A percentile compares a stretch with the other conserved stretches of the same genome.
Conservation (phyloP, 2,329 filamentous ascomycete species). For the Penicillium psychrosexuale region DNA sequence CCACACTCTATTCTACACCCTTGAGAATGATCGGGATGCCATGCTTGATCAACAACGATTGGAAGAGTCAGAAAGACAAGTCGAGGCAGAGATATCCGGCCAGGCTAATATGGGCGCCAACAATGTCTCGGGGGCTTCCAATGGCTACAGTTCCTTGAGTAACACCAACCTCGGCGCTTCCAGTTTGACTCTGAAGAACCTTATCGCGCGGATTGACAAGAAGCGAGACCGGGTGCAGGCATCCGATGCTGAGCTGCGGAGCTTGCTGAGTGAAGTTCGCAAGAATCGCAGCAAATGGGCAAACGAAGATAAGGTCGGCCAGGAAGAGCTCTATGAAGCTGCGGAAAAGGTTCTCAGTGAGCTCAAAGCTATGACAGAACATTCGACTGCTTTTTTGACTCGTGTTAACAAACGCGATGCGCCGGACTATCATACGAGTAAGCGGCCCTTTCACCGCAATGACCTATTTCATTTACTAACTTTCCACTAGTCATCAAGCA, state of each 20-base stretch:
- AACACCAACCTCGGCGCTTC: slow-evolving; percentile 94
- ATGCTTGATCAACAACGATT: slow-evolving; percentile 98
- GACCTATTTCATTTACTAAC: slow-evolving; percentile 19
- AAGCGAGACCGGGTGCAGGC: slow-evolving; percentile 87
- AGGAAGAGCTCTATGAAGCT: slow-evolving; percentile 96
- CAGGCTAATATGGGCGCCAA: slow-evolving; percentile 55
- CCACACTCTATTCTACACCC: slow-evolving; percentile 88
- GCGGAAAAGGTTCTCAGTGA: slow-evolving; percentile 95
- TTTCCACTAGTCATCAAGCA: slow-evolving; percentile 74
- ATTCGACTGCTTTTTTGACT: slow-evolving; percentile 91
- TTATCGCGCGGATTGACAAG: slow-evolving; percentile 91
- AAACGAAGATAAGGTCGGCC: slow-evolving; percentile 93
- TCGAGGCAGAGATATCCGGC: slow-evolving; percentile 88
- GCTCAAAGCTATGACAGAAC: slow-evolving; percentile 94
- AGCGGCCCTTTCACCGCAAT: slow-evolving; percentile 36
- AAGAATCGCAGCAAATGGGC: slow-evolving; percentile 99
- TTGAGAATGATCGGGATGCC: slow-evolving; percentile 90
- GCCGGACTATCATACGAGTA: slow-evolving; percentile 89
- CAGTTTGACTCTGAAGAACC: slow-evolving; percentile 91
- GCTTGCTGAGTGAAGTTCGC: slow-evolving; percentile 92
- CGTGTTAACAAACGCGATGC: slow-evolving; percentile 96
- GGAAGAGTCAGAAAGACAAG: slow-evolving; percentile 92
- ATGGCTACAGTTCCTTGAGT: slow-evolving; percentile 83
- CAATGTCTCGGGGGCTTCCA: slow-evolving; percentile 52
- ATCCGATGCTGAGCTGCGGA: slow-evolving; percentile 86